Conservation (phyloP, 345 rosid genomes). For the Litchi chinensis region DNA sequence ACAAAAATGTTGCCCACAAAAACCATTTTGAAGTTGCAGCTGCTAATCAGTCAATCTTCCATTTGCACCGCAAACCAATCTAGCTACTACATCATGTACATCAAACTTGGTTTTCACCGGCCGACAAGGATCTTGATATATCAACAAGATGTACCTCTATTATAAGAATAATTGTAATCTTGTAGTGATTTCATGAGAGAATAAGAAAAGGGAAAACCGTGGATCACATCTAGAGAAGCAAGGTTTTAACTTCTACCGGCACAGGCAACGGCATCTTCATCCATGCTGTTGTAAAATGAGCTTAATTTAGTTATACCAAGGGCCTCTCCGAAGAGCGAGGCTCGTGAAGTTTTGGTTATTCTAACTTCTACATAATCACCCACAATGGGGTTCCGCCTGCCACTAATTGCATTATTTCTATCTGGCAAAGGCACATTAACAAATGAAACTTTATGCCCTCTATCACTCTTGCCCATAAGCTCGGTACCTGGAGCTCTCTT, state of each 20-base stretch:
- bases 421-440: slow-evolving; percentile 44
- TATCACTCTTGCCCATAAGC: slow-evolving; percentile 83
- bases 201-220: background rate
- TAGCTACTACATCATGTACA: slow-evolving; percentile 6
- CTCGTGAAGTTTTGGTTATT: slow-evolving; percentile 64
- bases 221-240: background rate
- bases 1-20: background rate
- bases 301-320: slow-evolving; percentile 72
- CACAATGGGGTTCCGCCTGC: slow-evolving; percentile 50
- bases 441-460: slow-evolving; percentile 81
- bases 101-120: background rate
- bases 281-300: slow-evolving; percentile 43
- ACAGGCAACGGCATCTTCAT: slow-evolving; percentile 50
- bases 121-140: background rate
- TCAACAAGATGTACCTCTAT: slow-evolving; percentile 5
- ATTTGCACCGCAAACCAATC: background rate
- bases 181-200: background rate
- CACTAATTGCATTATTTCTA: slow-evolving; percentile 29
- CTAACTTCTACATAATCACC: slow-evolving; percentile 85
- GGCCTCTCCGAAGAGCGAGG: slow-evolving; percentile 80
- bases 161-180: slow-evolving; percentile 7
- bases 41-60: background rate
- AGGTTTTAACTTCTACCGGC: slow-evolving; percentile 40
- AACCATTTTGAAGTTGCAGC: background rate
- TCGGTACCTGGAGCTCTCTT: slow-evolving; percentile 87